Evolutionary conservation across 2,329 filamentous ascomycete species (phyloP).

Genomic region (Torrubiella hemipterigena): DNA sequence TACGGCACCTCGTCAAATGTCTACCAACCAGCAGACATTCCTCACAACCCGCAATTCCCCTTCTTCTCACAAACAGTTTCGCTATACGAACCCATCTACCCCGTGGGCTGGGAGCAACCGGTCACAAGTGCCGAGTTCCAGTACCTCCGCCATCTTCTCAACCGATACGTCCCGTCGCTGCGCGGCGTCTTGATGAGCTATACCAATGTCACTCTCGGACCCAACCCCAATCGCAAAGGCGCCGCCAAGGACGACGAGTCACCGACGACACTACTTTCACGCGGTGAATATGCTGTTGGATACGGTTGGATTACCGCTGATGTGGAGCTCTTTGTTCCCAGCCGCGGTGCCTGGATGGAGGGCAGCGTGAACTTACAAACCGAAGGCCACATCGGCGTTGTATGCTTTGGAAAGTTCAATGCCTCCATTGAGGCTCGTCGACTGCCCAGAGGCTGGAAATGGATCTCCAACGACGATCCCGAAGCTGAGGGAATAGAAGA

Average conservation of each 20-base stretch:
- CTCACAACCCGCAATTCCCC: conserved; percentile 42
- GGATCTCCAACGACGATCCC: conserved; percentile 47
- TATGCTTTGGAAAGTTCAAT: conserved; percentile 88
- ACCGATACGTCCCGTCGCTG: conserved; percentile 64
- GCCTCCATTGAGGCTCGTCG: conserved; percentile 69
- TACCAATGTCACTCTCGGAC: conserved; percentile 53
- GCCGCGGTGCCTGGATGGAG: conserved; percentile 60
- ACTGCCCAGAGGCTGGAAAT: conserved; percentile 69
- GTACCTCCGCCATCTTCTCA: conserved; percentile 61
- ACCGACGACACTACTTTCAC: conserved; percentile 33
- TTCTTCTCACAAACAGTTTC: conserved; percentile 73
- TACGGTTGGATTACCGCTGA: conserved; percentile 86
- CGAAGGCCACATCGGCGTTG: conserved; percentile 76
- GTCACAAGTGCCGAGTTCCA: conserved; percentile 61
- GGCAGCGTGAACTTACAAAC: conserved; percentile 78
- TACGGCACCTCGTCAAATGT: conserved; percentile 18
- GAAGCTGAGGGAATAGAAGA: conserved; percentile 29
- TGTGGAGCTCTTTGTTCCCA: conserved; percentile 71
- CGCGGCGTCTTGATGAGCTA: conserved; percentile 67
- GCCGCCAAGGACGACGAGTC: conserved; percentile 36
- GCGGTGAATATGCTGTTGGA: conserved; percentile 75
- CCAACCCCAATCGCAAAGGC: conserved; percentile 38
- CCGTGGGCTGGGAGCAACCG: conserved; percentile 56
- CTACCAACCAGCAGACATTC: conserved; percentile 25
- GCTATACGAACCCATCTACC: conserved; percentile 65